Conservation (phyloP, 2,329 filamentous ascomycete species). For the Neonectria sp. region DNA sequence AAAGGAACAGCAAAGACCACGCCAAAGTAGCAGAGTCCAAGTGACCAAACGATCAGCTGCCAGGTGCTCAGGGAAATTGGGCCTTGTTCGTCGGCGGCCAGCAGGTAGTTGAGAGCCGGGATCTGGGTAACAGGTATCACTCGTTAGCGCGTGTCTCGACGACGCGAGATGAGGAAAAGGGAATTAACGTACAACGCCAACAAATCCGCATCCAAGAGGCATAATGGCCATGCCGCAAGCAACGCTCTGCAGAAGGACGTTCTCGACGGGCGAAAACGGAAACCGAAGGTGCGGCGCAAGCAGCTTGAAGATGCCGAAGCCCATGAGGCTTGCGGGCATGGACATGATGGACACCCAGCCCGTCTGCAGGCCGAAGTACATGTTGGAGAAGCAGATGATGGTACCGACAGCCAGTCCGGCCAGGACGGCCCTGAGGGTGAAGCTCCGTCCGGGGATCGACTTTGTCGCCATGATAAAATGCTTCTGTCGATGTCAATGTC, state of each 20-base stretch:
- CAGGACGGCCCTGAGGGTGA: slow-evolving; percentile 85
- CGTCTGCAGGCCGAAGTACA: slow-evolving; percentile 98
- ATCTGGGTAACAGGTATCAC: slow-evolving; percentile 62
- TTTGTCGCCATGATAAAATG: slow-evolving; percentile 41
- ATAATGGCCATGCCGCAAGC: slow-evolving; percentile 97
- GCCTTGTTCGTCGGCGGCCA: slow-evolving; percentile 83
- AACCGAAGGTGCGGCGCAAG: slow-evolving; percentile 80
- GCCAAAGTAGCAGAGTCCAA: slow-evolving; percentile 96
- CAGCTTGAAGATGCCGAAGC: slow-evolving; percentile 92
- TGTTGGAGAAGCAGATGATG: slow-evolving; percentile 96
- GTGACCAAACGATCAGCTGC: slow-evolving; percentile 89
- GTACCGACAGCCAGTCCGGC: slow-evolving; percentile 89
- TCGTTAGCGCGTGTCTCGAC: not conserved
- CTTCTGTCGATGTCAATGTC: not conserved
- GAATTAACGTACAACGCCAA: slow-evolving; percentile 77
- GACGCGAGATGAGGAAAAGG: not conserved
- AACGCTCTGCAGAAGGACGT: slow-evolving; percentile 96
- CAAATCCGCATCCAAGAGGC: slow-evolving; percentile 95
- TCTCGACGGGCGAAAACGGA: slow-evolving; percentile 95
- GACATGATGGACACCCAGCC: slow-evolving; percentile 86
- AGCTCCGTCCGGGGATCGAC: slow-evolving; percentile 72
- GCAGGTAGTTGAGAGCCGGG: slow-evolving; percentile 89
- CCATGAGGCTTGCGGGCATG: slow-evolving; percentile 95
- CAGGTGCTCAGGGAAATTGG: slow-evolving; percentile 80
- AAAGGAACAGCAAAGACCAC: slow-evolving; percentile 96